Evolutionary conservation across 495 filamentous ascomycete genomes (phyloP).

Genomic region (Tuber borchii): DNA sequence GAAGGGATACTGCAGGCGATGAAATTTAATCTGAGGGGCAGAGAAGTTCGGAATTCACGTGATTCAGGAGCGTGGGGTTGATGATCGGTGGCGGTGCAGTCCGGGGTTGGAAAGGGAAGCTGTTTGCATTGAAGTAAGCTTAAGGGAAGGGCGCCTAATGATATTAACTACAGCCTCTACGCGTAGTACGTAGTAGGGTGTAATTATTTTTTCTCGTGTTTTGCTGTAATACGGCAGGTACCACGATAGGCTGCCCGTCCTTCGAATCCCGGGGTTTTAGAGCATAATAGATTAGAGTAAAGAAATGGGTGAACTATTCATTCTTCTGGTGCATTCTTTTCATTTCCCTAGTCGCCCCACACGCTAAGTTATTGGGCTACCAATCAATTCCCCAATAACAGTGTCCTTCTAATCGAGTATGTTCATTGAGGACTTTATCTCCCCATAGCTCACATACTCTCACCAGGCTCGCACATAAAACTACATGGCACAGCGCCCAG

Average conservation of each 20-base stretch:
- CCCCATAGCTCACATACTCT: background rate
- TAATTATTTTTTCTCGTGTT: background rate
- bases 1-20: slow-evolving; percentile 1
- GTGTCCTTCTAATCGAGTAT: background rate
- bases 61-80: background rate
- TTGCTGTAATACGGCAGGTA: background rate
- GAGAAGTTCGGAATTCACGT: background rate
- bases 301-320: background rate
- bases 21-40: background rate
- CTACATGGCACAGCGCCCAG: background rate
- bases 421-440: background rate
- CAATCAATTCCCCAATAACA: background rate
- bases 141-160: background rate
- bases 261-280: background rate
- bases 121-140: too few species aligned
- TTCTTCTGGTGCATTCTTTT: background rate
- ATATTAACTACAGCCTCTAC: background rate
- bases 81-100: background rate
- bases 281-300: background rate
- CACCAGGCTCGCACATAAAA: background rate
- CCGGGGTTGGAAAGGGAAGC: too few species aligned
- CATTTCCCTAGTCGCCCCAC: background rate
- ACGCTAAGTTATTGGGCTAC: background rate
- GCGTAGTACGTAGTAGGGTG: background rate
- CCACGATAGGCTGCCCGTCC: background rate